Conservation (phyloP, 345 rosid genomes). For the Microcos paniculata region DNA sequence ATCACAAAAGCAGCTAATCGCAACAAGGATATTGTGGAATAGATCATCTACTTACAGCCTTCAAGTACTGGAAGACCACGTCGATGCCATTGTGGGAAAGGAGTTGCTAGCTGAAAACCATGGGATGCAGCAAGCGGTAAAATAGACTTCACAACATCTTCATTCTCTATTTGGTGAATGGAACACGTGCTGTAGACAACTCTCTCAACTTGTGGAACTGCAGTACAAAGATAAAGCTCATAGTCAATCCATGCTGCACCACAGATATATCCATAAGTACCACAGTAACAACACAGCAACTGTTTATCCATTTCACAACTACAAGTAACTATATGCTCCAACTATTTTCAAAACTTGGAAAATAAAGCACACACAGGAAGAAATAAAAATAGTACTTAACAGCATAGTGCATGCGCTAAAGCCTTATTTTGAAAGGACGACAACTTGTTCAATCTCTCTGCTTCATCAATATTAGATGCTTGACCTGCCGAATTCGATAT, state of each 20-base stretch:
- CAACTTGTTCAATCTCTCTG: conserved; percentile 64
- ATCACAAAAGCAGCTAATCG: not conserved
- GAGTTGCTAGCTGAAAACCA: conserved; percentile 62
- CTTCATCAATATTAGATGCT: conserved; percentile 29
- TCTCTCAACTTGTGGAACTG: conserved; percentile 67
- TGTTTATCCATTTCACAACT: conserved; percentile 26
- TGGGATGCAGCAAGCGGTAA: conserved; percentile 49
- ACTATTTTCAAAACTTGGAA: not conserved
- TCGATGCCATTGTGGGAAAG: conserved; percentile 71
- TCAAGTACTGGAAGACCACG: conserved; percentile 74
- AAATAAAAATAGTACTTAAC: conserved; percentile 32
- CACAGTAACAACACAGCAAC: conserved; percentile 13
- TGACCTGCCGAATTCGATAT: conserved; percentile 22
- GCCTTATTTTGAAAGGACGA: conserved; percentile 88
- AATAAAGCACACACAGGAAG: not conserved
- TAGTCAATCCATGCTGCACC: not conserved
- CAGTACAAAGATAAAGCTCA: not conserved
- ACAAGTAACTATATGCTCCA: not conserved
- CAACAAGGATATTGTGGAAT: not conserved
- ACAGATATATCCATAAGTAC: not conserved
- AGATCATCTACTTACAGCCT: conserved; percentile 54
- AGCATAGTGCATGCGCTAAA: conserved; percentile 75
- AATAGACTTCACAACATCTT: conserved; percentile 72
- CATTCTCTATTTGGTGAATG: conserved; percentile 78
- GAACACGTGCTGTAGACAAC: conserved; percentile 95